phyloP scores from a whole-genome alignment of 495 filamentous ascomycete species.

The Aspergillus sclerotioniger region DNA sequence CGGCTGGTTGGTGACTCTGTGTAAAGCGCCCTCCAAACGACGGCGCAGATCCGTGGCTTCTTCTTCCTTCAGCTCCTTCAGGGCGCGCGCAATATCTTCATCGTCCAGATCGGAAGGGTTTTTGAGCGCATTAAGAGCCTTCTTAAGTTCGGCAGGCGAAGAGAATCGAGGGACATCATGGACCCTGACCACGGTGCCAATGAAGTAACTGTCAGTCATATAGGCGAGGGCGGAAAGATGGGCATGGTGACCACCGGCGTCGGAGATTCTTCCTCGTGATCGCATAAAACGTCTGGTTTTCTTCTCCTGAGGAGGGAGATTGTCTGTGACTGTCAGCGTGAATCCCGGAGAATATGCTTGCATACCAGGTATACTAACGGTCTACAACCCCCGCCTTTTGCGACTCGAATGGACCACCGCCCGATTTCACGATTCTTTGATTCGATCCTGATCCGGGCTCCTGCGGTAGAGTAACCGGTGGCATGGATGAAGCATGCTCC shows the following conservation, averaged over 20 bases:
- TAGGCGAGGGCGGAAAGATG: constrained; percentile 89
- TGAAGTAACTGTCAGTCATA: constrained; percentile 87
- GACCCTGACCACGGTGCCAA: constrained; percentile 78
- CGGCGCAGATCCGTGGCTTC: constrained; percentile 40
- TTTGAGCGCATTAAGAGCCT: constrained; percentile 40
- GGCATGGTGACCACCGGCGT: constrained; percentile 68
- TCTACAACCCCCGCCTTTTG: constrained; percentile 43
- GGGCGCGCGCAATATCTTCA: constrained; percentile 39
- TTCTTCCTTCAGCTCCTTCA: constrained; percentile 45
- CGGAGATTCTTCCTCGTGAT: constrained; percentile 68
- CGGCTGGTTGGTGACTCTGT: constrained; percentile 21
- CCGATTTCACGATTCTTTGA: constrained; percentile 28
- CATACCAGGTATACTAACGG: constrained; percentile 29
- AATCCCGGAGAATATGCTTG: not conserved
- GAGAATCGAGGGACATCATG: constrained; percentile 69
- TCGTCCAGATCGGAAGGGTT: constrained; percentile 47
- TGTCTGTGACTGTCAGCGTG: constrained; percentile 24
- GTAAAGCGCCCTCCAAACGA: constrained; percentile 36
- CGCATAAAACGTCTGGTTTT: constrained; percentile 76
- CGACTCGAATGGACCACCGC: constrained; percentile 43
- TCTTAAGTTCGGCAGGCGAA: constrained; percentile 36
- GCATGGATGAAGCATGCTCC: constrained; percentile 39
- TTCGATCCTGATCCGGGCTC: constrained; percentile 20
- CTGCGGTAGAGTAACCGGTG: constrained; percentile 28
- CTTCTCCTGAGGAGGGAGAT: constrained; percentile 59